These are phyloP conservation scores for Pseudonectria buxi DNA, from an alignment of 2,329 filamentous ascomycete genomes.

Conservation along the genomic window DNA sequence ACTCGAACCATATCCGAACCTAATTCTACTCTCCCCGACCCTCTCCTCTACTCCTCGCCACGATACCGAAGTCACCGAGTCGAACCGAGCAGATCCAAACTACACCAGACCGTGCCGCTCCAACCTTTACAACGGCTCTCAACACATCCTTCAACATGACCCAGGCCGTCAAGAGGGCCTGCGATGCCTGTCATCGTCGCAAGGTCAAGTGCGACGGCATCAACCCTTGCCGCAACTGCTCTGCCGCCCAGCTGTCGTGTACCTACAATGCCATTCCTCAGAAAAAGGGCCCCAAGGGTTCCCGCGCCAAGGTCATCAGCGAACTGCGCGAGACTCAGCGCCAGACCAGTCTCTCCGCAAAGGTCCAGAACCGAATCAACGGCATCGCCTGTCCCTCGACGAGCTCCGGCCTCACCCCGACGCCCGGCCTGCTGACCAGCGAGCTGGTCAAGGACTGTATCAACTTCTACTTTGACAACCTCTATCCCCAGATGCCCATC, in stretches of 20 bases:
- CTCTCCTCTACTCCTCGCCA: too few species aligned
- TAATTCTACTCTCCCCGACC: too few species aligned
- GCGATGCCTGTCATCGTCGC: conserved; percentile 66
- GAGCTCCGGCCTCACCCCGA: conserved; percentile 44
- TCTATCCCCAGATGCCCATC: conserved; percentile 59
- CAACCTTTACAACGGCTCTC: conserved; percentile 6
- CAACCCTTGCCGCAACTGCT: conserved; percentile 66
- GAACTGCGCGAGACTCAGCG: conserved; percentile 64
- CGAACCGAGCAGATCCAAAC: too few species aligned
- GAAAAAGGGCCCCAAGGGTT: conserved; percentile 71
- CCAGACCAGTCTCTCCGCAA: conserved; percentile 56
- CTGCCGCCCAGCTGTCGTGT: conserved; percentile 58
- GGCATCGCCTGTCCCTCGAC: conserved; percentile 44
- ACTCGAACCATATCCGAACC: too few species aligned
- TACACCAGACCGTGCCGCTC: conserved; percentile 1
- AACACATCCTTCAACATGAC: conserved; percentile 32
- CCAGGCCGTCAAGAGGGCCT: conserved; percentile 54
- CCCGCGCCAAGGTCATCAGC: conserved; percentile 67
- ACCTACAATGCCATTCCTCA: conserved; percentile 70
- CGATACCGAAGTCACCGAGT: too few species aligned
- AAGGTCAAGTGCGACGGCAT: conserved; percentile 69
- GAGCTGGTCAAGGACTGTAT: conserved; percentile 61
- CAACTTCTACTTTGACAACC: conserved; percentile 61
- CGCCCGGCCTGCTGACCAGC: conserved; percentile 52
- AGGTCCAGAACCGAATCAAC: conserved; percentile 54